Base-by-base conservation (phyloP, 257 asterid species). In the Fraxinus excelsior region DNA sequence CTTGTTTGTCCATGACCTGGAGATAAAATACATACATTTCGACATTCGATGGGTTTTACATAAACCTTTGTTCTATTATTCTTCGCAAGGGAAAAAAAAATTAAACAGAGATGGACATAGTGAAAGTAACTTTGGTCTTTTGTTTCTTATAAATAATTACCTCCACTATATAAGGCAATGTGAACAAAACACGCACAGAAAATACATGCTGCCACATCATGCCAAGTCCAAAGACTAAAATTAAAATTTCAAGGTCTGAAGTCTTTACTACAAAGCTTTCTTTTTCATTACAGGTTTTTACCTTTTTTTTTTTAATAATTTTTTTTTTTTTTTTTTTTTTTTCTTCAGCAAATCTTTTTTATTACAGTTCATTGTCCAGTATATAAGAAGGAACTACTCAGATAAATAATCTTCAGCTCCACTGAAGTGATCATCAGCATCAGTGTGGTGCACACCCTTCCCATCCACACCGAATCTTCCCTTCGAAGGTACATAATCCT, bases 351-450 rank as follows among this genome's bases (percentile, higher is more conserved):
- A 11, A 12, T 72, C 13, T 31, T n/a, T 28, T 25, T 0, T 10
- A 4, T 11, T 16, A 37, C 38, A 74, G 18, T 73, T 71, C 38
- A 70, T 23, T 23, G 34, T 68, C 56, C 73, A 76, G 74, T 51
- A 60, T 66, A 68, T 14, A 64, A 73, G 37, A 67, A 62, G 53
- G 49, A 64, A 81, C 86, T 87, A 93, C n/a, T 93, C 98, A 14
- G 98, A 93, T 85, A 80, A 28, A 29, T 90, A 88, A 74, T 93
- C 92, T 72, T 91, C 97, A 2, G 78, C 92, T 26, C 90, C 97
- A 49, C 98, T 88, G 49, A 84, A 90, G 31, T 9, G 67, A 53
- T 87, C 91, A 77, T 88, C 94, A 3, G 70, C 84, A 78, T 91
- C 97, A 34, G 81, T 71, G 40, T 91, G 94, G 79, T 80, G 82